Evolutionary conservation across 495 filamentous ascomycete species (phyloP).

Genomic region (Aspergillus avenaceus): DNA sequence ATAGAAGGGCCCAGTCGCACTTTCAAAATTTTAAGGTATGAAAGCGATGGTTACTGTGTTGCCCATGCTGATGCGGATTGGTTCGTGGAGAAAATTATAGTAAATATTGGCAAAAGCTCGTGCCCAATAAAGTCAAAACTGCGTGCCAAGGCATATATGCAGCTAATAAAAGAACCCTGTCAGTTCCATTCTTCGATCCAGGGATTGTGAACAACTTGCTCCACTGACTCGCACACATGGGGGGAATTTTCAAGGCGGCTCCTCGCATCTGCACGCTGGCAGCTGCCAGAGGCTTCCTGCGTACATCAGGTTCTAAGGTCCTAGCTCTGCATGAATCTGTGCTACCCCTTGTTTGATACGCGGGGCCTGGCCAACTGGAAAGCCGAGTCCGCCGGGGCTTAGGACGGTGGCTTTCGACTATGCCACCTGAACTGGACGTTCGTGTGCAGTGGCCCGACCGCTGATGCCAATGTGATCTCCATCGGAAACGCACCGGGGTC

Average conservation of each 20-base stretch:
- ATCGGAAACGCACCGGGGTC: background rate
- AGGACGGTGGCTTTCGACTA: background rate
- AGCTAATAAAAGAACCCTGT: conserved; percentile 27
- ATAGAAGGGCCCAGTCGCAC: conserved; percentile 25
- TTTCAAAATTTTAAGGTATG: conserved; percentile 27
- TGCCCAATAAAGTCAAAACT: conserved; percentile 29
- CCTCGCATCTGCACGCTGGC: conserved; percentile 29
- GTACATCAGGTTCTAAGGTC: conserved; percentile 4
- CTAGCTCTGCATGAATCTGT: conserved; percentile 3
- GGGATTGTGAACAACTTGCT: conserved; percentile 6
- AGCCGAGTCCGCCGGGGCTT: background rate
- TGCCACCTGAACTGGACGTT: background rate
- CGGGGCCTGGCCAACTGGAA: background rate
- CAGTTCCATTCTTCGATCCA: conserved; percentile 9
- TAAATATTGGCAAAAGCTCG: conserved; percentile 22
- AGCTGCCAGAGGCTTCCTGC: conserved; percentile 16
- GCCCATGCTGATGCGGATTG: conserved; percentile 28
- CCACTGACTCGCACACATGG: conserved; percentile 19
- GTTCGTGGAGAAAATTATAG: conserved; percentile 18
- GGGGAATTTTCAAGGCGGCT: conserved; percentile 21
- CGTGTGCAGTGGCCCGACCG: background rate
- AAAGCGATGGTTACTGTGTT: conserved; percentile 18
- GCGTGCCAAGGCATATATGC: conserved; percentile 28
- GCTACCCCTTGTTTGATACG: conserved; percentile 2
- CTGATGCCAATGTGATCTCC: background rate